These are phyloP conservation scores for Hansenula sp. DNA, from an alignment of 1,139 yeast genomes.

Conservation along the genomic window DNA sequence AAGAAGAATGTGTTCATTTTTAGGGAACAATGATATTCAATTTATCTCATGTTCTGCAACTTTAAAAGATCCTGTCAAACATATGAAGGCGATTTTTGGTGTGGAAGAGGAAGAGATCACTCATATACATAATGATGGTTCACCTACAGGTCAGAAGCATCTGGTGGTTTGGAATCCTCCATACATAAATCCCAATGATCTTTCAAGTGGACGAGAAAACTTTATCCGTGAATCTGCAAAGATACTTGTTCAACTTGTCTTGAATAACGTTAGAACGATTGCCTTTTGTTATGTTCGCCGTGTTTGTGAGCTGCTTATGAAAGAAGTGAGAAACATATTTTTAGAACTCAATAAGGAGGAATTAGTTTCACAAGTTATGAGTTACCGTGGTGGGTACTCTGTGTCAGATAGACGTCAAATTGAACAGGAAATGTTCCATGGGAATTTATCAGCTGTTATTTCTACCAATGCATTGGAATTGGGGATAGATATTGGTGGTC, in stretches of 20 bases:
- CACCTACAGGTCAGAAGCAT: conserved; percentile 77
- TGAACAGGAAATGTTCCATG: conserved; percentile 86
- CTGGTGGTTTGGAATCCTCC: conserved; percentile 85
- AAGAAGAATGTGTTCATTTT: conserved; percentile 50
- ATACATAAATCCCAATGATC: conserved; percentile 53
- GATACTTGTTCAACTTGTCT: conserved; percentile 59
- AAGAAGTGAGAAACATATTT: conserved; percentile 60
- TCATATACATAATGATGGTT: conserved; percentile 73
- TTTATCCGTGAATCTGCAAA: conserved; percentile 75
- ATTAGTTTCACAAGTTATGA: conserved; percentile 69
- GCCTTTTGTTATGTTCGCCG: conserved; percentile 86
- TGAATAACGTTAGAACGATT: conserved; percentile 68
- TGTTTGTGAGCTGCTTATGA: conserved; percentile 83
- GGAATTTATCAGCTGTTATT: conserved; percentile 76
- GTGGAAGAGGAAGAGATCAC: conserved; percentile 40
- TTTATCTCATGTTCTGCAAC: conserved; percentile 96
- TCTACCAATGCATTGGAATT: conserved; percentile 95
- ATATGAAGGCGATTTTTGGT: conserved; percentile 73
- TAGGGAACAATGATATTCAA: conserved; percentile 48
- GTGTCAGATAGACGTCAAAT: conserved; percentile 79
- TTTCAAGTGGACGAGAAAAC: conserved; percentile 56
- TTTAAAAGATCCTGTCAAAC: conserved; percentile 62
- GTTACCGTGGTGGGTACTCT: conserved; percentile 94
- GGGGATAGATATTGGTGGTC: conserved; percentile 90
- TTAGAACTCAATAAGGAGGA: conserved; percentile 37